Base-by-base conservation (phyloP, 345 rosid species). In the Carallia pectinifolia region DNA sequence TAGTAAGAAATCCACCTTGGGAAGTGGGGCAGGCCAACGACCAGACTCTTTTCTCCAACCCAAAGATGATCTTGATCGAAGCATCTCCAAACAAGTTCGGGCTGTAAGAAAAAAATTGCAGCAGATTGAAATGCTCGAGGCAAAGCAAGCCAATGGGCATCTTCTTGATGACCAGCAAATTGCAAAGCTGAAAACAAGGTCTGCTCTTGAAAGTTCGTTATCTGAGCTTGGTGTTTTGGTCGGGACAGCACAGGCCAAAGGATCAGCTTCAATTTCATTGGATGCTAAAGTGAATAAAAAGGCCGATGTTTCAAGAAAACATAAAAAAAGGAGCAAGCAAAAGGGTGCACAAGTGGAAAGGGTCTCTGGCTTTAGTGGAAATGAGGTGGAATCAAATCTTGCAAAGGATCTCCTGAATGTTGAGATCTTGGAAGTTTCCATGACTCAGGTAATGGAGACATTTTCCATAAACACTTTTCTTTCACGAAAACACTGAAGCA, bases 71-170 rank as follows among this genome's bases (percentile, higher is more conserved):
- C 81, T 77, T 34, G 71, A 74, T 70, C 82, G 74, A 64, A 85
- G 79, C 39, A 74, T 82, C 44, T 71, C 79, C 65, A 89, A 88
- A 74, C 90, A 86, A 81, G 86, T 89, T 70, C 91, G 97, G 44
- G 93, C 90, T 75, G 76, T 95, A 60, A 68, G 88, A 77, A 95
- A 92, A 73, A 95, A 95, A 75, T 73, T 95, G 85, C 99, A 92
- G 79, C 99, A 95, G 74, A 89, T 95, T 74, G 99, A 92, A 83
- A 88, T 88, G 82, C 99, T 95, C 34, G 96, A 92, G 84, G 77
- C 75, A 60, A 95, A 89, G 77, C 93, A 79, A 71, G 82, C 82
- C 23, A 81, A 81, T 50, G 98, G 98, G 47, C 85, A 79, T 69
- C 72, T 66, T 65, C 99, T 95, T n/a, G 99, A 95, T 79, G 82